Base-by-base conservation (phyloP, 352 stramenopile species). In the Lagenidium sp. region DNA sequence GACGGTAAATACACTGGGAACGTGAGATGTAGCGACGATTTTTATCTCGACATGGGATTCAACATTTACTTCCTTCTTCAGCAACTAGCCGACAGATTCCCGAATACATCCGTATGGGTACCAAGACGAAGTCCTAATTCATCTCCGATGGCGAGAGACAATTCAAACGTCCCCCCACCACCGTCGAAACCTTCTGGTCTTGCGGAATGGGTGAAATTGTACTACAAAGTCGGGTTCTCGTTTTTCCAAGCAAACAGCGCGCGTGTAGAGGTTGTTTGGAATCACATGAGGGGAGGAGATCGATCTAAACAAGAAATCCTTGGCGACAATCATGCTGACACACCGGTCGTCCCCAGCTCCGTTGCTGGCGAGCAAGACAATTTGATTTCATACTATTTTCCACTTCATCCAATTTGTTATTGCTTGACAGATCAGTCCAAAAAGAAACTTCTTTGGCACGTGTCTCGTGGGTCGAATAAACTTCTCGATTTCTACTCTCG, bases 41-140 rank as follows among this genome's bases (percentile, higher is more conserved):
- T 68, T 4, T 84, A 79, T 23, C 43, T 89, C 16, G 63, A 58
- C 2, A 85, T 85, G 68, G 76, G 76, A 1, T 86, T 89, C 42
- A 86, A 89, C 43, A 74, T 89, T 20, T 83, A 82, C 39, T 77
- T 89, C 18, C 41, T 89, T 15, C 63, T 89, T 23, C 73, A 82
- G 50, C 68, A 79, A 21, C 46, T 89, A 13, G 69, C 67, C 6
- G 72, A 85, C 23, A 53, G 53, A 16, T 60, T 79, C 29, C 52
- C 65, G 1, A 44, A 66, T 6, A 38, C 65, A 20, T 16, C 48
- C 1, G 55, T 45, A 23, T 82, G 65, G 68, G 71, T 82, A 7
- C 71, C 71, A 36, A 23, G 26, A 0, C 16, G 19, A 1, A 44
- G 42, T 13, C 8, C 8, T 15, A n/a, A n/a, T n/a, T n/a, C n/a